Percentiles rank a stretch among this genome's conserved stretches.
Evolutionary conservation across 2,329 filamentous ascomycete genomes (phyloP).

Genomic region (Colletotrichum salicis): DNA sequence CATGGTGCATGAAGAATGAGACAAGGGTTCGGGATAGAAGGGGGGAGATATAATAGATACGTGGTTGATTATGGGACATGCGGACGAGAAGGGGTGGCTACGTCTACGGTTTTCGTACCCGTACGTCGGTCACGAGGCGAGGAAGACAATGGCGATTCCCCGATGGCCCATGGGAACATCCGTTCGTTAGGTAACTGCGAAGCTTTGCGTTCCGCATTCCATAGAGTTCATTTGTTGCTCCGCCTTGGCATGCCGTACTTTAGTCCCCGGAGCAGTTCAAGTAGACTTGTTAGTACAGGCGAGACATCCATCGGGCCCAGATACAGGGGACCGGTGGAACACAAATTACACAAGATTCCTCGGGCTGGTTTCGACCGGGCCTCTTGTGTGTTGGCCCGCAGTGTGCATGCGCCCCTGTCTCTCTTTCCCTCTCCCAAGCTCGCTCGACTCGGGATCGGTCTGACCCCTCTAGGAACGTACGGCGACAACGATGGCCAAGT

Average conservation of each 20-base stretch:
- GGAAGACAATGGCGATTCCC: background rate
- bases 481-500: background rate
- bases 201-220: background rate
- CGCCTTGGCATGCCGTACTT: background rate
- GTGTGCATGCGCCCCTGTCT: background rate
- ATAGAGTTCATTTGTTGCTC: background rate
- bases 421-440: background rate
- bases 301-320: background rate
- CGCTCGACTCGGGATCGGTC: background rate
- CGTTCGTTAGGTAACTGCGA: background rate
- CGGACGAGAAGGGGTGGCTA: background rate
- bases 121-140: background rate
- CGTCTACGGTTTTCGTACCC: too few species aligned
- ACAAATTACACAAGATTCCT: background rate
- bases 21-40: background rate
- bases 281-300: slow-evolving; percentile 3
- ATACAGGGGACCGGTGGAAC: background rate
- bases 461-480: background rate
- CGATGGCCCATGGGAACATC: background rate
- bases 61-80: background rate
- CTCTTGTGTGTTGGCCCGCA: background rate
- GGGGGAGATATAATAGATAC: background rate
- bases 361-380: background rate
- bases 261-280: background rate
- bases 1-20: background rate